phyloP scores from a whole-genome alignment of 2,329 filamentous ascomycete species.

The Hymenoscyphus repandus region DNA sequence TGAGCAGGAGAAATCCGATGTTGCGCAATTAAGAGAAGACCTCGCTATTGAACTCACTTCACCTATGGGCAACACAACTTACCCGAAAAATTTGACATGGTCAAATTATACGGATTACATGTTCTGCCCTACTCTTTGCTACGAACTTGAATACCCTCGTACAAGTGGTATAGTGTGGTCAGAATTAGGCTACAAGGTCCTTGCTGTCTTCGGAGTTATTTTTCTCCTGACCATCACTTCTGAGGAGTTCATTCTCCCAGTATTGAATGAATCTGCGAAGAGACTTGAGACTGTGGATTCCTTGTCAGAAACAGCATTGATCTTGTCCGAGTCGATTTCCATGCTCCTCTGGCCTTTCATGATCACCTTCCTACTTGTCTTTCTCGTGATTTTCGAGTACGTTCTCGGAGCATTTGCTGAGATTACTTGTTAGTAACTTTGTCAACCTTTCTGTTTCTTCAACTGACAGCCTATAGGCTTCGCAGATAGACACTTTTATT shows the following conservation, averaged over 20 bases:
- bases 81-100: slow-evolving; percentile 81
- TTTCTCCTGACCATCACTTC: slow-evolving; percentile 87
- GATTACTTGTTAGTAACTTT: slow-evolving; percentile 57
- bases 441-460: neutral
- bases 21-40: slow-evolving; percentile 73
- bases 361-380: slow-evolving; percentile 90
- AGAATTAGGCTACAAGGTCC: slow-evolving; percentile 75
- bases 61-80: slow-evolving; percentile 82
- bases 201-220: slow-evolving; percentile 93
- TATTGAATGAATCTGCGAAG: slow-evolving; percentile 65
- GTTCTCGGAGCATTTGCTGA: slow-evolving; percentile 91
- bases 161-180: slow-evolving; percentile 70
- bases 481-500: slow-evolving; percentile 90
- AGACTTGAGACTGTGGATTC: slow-evolving; percentile 43
- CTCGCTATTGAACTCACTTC: slow-evolving; percentile 88
- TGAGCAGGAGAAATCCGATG: slow-evolving; percentile 38
- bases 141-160: slow-evolving; percentile 93
- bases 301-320: slow-evolving; percentile 62
- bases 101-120: slow-evolving; percentile 82
- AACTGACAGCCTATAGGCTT: slow-evolving; percentile 42
- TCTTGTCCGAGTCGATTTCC: slow-evolving; percentile 84
- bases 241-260: slow-evolving; percentile 92
- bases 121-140: slow-evolving; percentile 91
- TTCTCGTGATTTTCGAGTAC: slow-evolving; percentile 98
- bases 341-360: slow-evolving; percentile 95